Conservation (phyloP, 345 rosid species). For the thale cress (Arabidopsis thaliana) region DNA sequence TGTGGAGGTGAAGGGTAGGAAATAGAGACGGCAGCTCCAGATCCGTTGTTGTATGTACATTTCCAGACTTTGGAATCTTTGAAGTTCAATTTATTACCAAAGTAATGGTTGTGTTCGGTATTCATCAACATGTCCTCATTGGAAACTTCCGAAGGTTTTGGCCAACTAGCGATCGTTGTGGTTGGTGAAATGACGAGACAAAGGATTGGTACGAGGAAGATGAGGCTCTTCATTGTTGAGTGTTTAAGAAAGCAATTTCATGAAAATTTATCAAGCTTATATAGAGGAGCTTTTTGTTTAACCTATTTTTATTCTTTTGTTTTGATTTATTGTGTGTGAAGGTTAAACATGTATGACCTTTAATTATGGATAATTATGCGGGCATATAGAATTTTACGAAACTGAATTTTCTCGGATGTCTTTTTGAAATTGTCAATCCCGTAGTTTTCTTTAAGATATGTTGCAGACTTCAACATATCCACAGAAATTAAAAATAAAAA, state of each 20-base stretch:
- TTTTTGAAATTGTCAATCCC: conserved; percentile 16
- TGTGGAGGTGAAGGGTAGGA: conserved; percentile 44
- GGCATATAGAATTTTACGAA: neutral
- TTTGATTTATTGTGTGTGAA: neutral
- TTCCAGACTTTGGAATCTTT: conserved; percentile 34
- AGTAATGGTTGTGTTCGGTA: neutral
- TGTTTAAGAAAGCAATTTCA: neutral
- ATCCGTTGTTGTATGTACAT: conserved; percentile 36
- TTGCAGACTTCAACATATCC: neutral
- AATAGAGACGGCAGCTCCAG: conserved; percentile 36
- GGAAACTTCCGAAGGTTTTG: conserved; percentile 34
- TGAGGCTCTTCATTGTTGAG: conserved; percentile 30
- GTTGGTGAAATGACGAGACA: conserved; percentile 22
- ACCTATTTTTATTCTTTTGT: neutral
- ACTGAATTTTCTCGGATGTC: conserved; percentile 11
- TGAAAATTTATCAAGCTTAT: neutral
- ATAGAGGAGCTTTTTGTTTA: neutral
- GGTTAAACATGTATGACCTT: neutral
- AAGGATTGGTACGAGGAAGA: conserved; percentile 9
- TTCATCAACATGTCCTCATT: neutral
- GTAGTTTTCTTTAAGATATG: neutral
- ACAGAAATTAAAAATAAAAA: neutral
- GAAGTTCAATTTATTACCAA: neutral
- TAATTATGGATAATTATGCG: neutral
- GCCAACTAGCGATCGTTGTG: conserved; percentile 32